Conservation (phyloP, 306 rosid species). For the Acacia crassicarpa region DNA sequence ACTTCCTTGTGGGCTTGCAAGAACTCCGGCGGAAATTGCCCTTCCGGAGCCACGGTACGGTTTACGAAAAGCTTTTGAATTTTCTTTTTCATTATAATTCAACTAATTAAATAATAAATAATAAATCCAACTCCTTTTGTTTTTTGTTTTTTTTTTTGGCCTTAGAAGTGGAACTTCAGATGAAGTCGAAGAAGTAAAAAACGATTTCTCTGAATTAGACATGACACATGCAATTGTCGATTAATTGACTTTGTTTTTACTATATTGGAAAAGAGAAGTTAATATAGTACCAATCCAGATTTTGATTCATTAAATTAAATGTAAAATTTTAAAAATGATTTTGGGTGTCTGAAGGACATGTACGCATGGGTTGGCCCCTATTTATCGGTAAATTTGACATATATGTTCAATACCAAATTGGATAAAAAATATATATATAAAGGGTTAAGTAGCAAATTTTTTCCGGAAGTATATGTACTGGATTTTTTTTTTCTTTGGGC, state of each 20-base stretch:
- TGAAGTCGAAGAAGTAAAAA: no score
- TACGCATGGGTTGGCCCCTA: not conserved
- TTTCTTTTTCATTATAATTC: not conserved
- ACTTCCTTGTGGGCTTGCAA: slow-evolving; percentile 53
- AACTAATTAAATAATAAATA: no score
- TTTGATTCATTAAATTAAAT: not conserved
- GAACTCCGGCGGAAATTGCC: slow-evolving; percentile 39
- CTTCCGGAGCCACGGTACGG: slow-evolving; percentile 52
- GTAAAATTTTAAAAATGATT: not conserved
- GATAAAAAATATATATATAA: not conserved
- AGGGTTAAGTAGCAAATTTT: no score
- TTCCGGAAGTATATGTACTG: no score
- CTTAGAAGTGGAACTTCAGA: not conserved
- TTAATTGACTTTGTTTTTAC: not conserved
- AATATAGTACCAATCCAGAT: not conserved
- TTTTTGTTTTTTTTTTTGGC: not conserved
- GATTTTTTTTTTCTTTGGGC: no score
- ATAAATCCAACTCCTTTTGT: not conserved
- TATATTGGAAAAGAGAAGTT: not conserved
- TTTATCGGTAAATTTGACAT: not conserved
- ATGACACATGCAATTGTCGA: not conserved
- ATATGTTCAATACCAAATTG: not conserved
- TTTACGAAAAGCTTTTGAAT: not conserved
- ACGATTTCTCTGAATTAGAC: not conserved
- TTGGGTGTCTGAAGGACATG: not conserved